A percentile compares a stretch with the other conserved stretches of the same genome.
These are phyloP conservation scores for Sisymbrium altissimum DNA, from an alignment of 345 rosid genomes.

Conservation along the genomic window DNA sequence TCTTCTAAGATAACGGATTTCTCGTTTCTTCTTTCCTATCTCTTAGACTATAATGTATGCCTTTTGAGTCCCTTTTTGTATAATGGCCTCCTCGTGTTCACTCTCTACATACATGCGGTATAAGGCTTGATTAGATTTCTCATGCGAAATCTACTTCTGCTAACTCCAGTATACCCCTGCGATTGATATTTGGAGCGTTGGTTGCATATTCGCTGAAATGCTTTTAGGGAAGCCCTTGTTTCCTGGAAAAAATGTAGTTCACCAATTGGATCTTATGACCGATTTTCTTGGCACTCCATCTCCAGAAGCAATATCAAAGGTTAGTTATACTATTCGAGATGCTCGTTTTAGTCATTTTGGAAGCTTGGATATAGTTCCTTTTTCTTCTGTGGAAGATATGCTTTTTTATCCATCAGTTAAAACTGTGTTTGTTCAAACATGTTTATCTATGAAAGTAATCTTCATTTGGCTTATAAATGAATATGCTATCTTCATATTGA, in stretches of 20 bases:
- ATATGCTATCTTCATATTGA: slow-evolving; percentile 18
- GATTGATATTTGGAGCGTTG: slow-evolving; percentile 94
- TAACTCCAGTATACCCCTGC: slow-evolving; percentile 80
- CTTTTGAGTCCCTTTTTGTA: not conserved
- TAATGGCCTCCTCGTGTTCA: not conserved
- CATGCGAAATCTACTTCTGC: slow-evolving; percentile 19
- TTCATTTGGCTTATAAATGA: not conserved
- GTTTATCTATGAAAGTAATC: not conserved
- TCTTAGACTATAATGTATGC: slow-evolving; percentile 3
- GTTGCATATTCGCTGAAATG: slow-evolving; percentile 97
- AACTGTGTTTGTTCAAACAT: not conserved
- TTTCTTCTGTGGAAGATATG: too few species aligned
- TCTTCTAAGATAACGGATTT: not conserved
- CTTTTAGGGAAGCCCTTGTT: slow-evolving; percentile 80
- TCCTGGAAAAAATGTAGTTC: slow-evolving; percentile 94
- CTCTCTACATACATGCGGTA: not conserved
- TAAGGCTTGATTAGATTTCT: not conserved
- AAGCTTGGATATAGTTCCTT: too few species aligned
- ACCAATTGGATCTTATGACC: slow-evolving; percentile 93
- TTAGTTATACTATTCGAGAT: slow-evolving; percentile 24
- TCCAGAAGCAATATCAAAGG: slow-evolving; percentile 66
- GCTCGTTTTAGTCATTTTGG: not conserved
- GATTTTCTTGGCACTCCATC: slow-evolving; percentile 92
- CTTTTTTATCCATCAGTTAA: too few species aligned
- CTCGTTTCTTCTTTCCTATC: not conserved